phyloP scores from a whole-genome alignment of 2,329 filamentous ascomycete species.

The Phialocephala sp. region DNA sequence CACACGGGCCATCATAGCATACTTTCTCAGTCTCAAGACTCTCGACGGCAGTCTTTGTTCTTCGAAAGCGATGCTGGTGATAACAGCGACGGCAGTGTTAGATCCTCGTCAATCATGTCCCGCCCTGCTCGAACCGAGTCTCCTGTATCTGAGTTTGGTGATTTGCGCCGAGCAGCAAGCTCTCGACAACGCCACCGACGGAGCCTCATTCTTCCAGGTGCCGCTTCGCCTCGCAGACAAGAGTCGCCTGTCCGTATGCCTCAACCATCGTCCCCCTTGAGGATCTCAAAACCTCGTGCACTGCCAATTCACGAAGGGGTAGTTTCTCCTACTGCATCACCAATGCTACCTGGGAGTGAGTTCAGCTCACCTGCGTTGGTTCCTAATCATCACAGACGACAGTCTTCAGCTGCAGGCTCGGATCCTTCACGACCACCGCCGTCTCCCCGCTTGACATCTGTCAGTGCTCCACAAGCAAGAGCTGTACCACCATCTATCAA shows the following conservation, averaged over 20 bases:
- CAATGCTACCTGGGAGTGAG: constrained; percentile 82
- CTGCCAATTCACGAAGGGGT: constrained; percentile 67
- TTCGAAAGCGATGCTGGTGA: constrained; percentile 79
- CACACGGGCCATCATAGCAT: constrained; percentile 67
- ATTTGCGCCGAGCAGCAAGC: constrained; percentile 76
- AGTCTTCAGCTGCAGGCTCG: constrained; percentile 89
- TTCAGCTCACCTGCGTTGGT: constrained; percentile 75
- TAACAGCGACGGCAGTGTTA: constrained; percentile 85
- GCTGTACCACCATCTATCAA: constrained; percentile 96
- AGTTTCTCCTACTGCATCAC: constrained; percentile 87
- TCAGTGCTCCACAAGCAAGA: constrained; percentile 79
- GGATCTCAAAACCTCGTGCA: constrained; percentile 80
- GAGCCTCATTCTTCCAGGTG: constrained; percentile 81
- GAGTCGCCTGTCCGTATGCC: constrained; percentile 82
- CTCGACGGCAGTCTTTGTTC: constrained; percentile 78
- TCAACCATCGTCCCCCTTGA: constrained; percentile 82
- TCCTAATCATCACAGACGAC: constrained; percentile 77
- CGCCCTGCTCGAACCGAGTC: constrained; percentile 81
- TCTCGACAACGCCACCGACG: constrained; percentile 83
- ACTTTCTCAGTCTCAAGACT: constrained; percentile 63
- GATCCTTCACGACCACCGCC: constrained; percentile 68
- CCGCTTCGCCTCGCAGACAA: constrained; percentile 81
- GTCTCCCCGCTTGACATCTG: constrained; percentile 81
- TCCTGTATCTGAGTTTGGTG: constrained; percentile 84
- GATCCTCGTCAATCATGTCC: constrained; percentile 78